Conservation (phyloP, 371 early-diverging fungal species). For the Gilbertella persicaria region DNA sequence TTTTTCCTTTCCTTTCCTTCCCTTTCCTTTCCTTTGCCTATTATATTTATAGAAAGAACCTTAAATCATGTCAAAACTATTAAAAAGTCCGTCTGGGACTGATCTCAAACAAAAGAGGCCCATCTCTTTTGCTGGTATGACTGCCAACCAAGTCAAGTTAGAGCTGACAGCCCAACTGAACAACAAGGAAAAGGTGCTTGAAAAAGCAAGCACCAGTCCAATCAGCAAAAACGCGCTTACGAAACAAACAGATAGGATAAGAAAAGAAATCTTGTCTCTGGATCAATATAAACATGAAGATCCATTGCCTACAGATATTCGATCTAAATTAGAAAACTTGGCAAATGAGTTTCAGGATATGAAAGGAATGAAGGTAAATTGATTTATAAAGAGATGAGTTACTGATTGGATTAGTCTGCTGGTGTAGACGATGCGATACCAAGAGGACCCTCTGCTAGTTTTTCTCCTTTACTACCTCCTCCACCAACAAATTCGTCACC, state of each 20-base stretch:
- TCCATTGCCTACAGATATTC: constrained; percentile 11
- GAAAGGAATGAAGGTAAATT: constrained; percentile 13
- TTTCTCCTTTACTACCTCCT: constrained; percentile 32
- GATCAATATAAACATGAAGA: constrained; percentile 14
- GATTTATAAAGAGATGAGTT: neutral
- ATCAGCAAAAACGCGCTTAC: constrained; percentile 24
- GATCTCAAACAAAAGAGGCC: constrained; percentile 11
- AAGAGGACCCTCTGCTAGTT: neutral
- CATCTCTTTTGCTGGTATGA: constrained; percentile 28
- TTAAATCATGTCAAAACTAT: neutral
- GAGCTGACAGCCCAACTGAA: constrained; percentile 16
- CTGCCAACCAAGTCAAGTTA: constrained; percentile 18
- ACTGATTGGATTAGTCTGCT: constrained; percentile 6
- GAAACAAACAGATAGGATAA: constrained; percentile 16
- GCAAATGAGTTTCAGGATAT: constrained; percentile 24
- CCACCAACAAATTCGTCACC: constrained; percentile 40
- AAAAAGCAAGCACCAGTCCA: constrained; percentile 12
- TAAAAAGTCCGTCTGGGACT: constrained; percentile 10
- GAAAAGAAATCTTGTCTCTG: constrained; percentile 12
- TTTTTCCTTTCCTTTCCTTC: constrained; percentile 6
- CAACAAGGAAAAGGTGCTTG: constrained; percentile 18
- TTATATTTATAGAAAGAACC: neutral
- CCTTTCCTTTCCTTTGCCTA: constrained; percentile 3
- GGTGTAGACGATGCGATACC: neutral
- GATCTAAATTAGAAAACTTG: constrained; percentile 19